Base-by-base conservation (phyloP, 305 asterid genomes). In the Rubia tinctorum region DNA sequence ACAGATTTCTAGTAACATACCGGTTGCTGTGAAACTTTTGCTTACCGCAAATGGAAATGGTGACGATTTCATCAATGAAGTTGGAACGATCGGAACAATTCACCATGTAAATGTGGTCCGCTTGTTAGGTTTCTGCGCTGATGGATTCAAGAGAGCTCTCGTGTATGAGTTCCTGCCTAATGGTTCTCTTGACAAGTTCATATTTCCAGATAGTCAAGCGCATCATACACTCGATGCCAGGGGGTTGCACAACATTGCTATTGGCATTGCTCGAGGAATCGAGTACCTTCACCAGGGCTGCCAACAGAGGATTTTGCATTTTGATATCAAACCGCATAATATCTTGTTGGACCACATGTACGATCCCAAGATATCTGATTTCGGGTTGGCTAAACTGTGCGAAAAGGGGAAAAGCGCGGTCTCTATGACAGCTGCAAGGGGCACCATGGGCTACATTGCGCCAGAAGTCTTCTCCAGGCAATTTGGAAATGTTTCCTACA, bases 111-210 rank as follows among this genome's bases (percentile, higher is more conserved):
- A 56, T 56, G 27, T 56, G 6, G 62, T 56, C 5, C 62, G 62
- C 62, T n/a, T 56, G 62, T 8, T 56, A 20, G 62, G 27, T n/a
- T 56, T n/a, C 5, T 56, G 62, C 18, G 62, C 62, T 0, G 62
- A 56, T 56, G 62, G 25, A 56, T 56, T 15, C 62, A 20, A 56
- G 62, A 56, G 62, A 56, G 62, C 62, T n/a, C 62, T 56, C 18
- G 62, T 56, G 2, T 56, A 5, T n/a, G 62, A 56, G 62, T 56
- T 56, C 62, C 27, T 56, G 0, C 11, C 62, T 0, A 56, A 56
- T 56, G 62, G 62, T 2, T 56, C 27, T n/a, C 62, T 56, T 2
- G 27, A 56, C 13, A 56, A 56, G 9, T n/a, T 56, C 62, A 56
- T n/a, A n/a, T 8, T 5, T 2, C 20, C 11, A 18, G 13, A n/a